Conservation (phyloP, 1,284 basidiomycete species). For the Cryptococcus wingfieldii region DNA sequence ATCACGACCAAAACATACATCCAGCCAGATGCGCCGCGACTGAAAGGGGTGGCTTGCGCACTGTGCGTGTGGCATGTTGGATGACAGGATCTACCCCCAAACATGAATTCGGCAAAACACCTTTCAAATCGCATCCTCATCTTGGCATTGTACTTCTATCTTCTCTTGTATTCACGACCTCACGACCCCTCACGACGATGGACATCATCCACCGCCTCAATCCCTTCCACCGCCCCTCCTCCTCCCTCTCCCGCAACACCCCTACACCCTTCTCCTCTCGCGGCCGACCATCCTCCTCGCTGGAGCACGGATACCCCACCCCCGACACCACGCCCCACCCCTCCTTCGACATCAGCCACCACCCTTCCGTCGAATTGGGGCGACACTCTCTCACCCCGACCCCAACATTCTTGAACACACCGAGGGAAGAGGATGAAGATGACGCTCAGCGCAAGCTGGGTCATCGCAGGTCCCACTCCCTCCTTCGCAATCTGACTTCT, state of each 20-base stretch:
- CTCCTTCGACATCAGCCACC: constrained; percentile 1
- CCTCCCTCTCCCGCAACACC: constrained; percentile 6
- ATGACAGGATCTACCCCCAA: too few relatives aligned
- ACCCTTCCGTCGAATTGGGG: background rate
- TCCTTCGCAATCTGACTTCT: constrained; percentile 31
- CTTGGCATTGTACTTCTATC: too few relatives aligned
- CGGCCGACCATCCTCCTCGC: constrained; percentile 12
- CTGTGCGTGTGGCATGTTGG: too few relatives aligned
- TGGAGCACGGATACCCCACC: constrained; percentile 6
- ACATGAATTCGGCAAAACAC: too few relatives aligned
- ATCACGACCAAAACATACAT: too few relatives aligned
- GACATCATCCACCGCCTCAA: constrained; percentile 18
- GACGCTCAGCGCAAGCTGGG: background rate
- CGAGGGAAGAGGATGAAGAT: too few relatives aligned
- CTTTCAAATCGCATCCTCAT: too few relatives aligned
- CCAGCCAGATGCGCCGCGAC: too few relatives aligned
- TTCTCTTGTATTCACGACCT: too few relatives aligned
- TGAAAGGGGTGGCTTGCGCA: too few relatives aligned
- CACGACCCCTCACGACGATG: constrained; percentile 8
- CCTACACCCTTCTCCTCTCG: constrained; percentile 1
- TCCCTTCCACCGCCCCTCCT: constrained; percentile 14
- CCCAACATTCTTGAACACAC: too few relatives aligned
- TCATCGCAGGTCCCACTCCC: background rate
- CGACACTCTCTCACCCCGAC: background rate
- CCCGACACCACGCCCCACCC: background rate